phyloP scores from a whole-genome alignment of 495 filamentous ascomycete genomes.

The Cercophora scortea region DNA sequence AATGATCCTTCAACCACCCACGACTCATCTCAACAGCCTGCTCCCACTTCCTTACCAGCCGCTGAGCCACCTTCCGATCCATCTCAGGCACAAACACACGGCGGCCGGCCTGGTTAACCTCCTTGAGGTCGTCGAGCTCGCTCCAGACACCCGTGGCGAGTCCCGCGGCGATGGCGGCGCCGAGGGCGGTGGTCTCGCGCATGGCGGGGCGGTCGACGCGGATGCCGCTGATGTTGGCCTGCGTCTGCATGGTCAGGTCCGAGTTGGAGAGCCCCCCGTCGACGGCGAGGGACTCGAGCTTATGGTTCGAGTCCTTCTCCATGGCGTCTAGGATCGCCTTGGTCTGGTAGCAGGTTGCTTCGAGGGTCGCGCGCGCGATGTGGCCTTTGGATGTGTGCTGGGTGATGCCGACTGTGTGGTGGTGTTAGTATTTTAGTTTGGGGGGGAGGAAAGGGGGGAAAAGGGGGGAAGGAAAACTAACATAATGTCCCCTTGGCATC shows the following conservation, averaged over 20 bases:
- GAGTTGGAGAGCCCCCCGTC: conserved; percentile 95
- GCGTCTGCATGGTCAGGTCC: conserved; percentile 92
- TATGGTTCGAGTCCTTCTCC: conserved; percentile 80
- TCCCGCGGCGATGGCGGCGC: conserved; percentile 90
- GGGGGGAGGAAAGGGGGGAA: background rate
- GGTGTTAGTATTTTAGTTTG: conserved; percentile 4
- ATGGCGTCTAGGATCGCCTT: conserved; percentile 93
- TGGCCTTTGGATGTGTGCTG: conserved; percentile 85
- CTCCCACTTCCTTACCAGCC: conserved; percentile 74
- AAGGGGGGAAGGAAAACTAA: conserved; percentile 31
- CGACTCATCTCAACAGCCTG: conserved; percentile 85
- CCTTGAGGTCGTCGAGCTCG: conserved; percentile 66
- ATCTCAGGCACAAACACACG: conserved; percentile 67
- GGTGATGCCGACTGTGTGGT: conserved; percentile 66
- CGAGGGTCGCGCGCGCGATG: conserved; percentile 88
- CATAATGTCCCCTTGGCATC: conserved; percentile 87
- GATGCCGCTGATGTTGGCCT: conserved; percentile 86
- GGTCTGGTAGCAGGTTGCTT: conserved; percentile 93
- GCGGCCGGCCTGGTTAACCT: conserved; percentile 69
- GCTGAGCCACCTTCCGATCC: conserved; percentile 46
- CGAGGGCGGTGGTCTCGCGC: conserved; percentile 89
- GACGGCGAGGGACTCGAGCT: conserved; percentile 69
- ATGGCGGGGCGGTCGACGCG: conserved; percentile 81
- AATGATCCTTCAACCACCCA: conserved; percentile 56
- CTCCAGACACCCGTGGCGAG: conserved; percentile 81